Evolutionary conservation across 2,329 filamentous ascomycete species (phyloP), one percentile per base, ranked within the genome.

Genomic region (Arachnomyces sp.): DNA sequence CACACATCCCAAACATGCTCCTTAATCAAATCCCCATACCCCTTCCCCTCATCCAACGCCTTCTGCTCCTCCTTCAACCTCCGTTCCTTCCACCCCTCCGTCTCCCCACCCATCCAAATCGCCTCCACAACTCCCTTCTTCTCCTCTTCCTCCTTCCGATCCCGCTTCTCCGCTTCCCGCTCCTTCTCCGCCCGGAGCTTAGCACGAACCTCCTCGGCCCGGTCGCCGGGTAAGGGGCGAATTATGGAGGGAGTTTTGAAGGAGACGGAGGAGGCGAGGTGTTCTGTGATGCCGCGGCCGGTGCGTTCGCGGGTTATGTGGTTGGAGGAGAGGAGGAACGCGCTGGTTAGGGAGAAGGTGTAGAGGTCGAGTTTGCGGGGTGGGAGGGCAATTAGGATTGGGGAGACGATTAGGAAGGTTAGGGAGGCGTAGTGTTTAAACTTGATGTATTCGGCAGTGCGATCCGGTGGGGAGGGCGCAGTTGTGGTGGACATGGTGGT

Each of bases 321-420:
- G 52, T 74, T 69, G 7, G 69, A 68, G 7, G 68, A 71, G 28
- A 69, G 60, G 42, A 69, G 57, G 49, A 70, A 74, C 2, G 67
- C 66, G 18, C 66, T 57, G 31, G 67, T 59, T 6, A 81, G 68
- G 1, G 65, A 65, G 49, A 77, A 65, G 13, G 77, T 80, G 60
- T 77, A 80, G 39, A 74, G 52, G 53, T 81, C 77, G 36, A 82
- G 59, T 59, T 80, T 80, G 34, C 78, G 74, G 1, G 78, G 78
- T 7, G 78, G 78, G 7, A 81, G 59, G 12, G 70, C 52, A 35
- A 71, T 69, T 37, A 81, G 65, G 7, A 72, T 47, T 1, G 78
- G 78, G 44, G 73, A 76, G 35, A 68, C 54, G 14, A 81, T 52
- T 18, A 75, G 50, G 47, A 67, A 63, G 16, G 57, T 57, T 17